phyloP scores from a whole-genome alignment of 495 filamentous ascomycete genomes.

The Penicillium verhagenii region DNA sequence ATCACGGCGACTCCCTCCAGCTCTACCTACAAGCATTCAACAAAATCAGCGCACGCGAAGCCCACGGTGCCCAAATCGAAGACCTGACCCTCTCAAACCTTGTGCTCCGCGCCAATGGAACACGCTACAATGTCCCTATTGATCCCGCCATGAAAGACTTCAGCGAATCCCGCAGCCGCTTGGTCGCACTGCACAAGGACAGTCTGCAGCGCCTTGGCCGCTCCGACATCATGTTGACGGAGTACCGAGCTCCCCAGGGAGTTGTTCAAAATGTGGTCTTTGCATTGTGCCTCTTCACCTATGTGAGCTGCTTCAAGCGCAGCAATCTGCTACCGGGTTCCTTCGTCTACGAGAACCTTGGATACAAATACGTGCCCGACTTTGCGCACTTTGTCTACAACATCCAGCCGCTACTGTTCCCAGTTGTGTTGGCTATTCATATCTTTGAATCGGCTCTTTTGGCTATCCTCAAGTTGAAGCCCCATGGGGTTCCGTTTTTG shows the following conservation, averaged over 20 bases:
- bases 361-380: constrained; percentile 42
- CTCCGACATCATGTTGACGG: constrained; percentile 54
- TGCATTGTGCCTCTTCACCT: constrained; percentile 40
- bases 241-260: constrained; percentile 50
- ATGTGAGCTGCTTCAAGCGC: constrained; percentile 43
- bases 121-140: constrained; percentile 56
- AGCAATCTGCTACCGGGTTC: constrained; percentile 58
- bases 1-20: constrained; percentile 65
- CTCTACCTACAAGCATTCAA: constrained; percentile 66
- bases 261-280: constrained; percentile 41
- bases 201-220: constrained; percentile 52
- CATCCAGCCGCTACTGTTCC: constrained; percentile 47
- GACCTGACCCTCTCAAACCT: constrained; percentile 60
- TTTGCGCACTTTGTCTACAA: constrained; percentile 52
- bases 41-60: constrained; percentile 43
- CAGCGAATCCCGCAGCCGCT: constrained; percentile 59
- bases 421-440: constrained; percentile 53
- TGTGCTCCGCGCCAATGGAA: constrained; percentile 47
- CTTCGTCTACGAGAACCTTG: constrained; percentile 46
- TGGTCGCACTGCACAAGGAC: constrained; percentile 67
- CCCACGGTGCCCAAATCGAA: constrained; percentile 52
- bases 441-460: constrained; percentile 50
- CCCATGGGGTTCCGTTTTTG: constrained; percentile 53
- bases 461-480: constrained; percentile 48
- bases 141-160: constrained; percentile 59